Evolutionary conservation across 2,329 filamentous ascomycete species (phyloP).

Genomic region (Pezicula radicicola): DNA sequence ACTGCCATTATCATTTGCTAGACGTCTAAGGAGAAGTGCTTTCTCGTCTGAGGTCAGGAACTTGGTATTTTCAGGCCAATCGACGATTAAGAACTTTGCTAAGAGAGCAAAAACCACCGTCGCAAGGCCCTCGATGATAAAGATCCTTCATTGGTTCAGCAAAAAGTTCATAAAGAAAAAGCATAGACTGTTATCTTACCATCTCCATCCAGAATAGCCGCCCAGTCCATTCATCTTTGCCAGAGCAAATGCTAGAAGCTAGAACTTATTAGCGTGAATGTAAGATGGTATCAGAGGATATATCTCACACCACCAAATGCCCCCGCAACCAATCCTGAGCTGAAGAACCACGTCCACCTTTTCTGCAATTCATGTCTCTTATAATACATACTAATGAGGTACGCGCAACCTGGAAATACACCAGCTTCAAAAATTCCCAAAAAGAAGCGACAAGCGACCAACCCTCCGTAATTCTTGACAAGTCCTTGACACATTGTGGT

Average conservation of each 20-base stretch:
- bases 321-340: slow-evolving; percentile 37
- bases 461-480: slow-evolving; percentile 33
- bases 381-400: slow-evolving; percentile 45
- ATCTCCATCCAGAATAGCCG: slow-evolving; percentile 45
- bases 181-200: slow-evolving; percentile 30
- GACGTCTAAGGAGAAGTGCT: slow-evolving; percentile 26
- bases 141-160: slow-evolving; percentile 34
- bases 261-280: slow-evolving; percentile 13
- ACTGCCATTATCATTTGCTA: slow-evolving; percentile 24
- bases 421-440: slow-evolving; percentile 44
- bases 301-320: slow-evolving; percentile 37
- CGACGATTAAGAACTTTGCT: slow-evolving; percentile 42
- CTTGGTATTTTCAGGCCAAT: slow-evolving; percentile 42
- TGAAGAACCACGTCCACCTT: slow-evolving; percentile 41
- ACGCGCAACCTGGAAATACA: slow-evolving; percentile 41
- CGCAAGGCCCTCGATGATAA: slow-evolving; percentile 39
- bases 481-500: slow-evolving; percentile 43
- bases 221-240: slow-evolving; percentile 39
- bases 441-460: slow-evolving; percentile 28
- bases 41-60: slow-evolving; percentile 42
- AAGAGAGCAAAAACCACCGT: slow-evolving; percentile 31
- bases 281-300: slow-evolving; percentile 3
- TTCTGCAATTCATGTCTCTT: slow-evolving; percentile 43
- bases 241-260: slow-evolving; percentile 44
- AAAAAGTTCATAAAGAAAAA: slow-evolving; percentile 27